These are phyloP conservation scores for Suillus decipiens DNA, from an alignment of 768 basidiomycete genomes.

Conservation along the genomic window DNA sequence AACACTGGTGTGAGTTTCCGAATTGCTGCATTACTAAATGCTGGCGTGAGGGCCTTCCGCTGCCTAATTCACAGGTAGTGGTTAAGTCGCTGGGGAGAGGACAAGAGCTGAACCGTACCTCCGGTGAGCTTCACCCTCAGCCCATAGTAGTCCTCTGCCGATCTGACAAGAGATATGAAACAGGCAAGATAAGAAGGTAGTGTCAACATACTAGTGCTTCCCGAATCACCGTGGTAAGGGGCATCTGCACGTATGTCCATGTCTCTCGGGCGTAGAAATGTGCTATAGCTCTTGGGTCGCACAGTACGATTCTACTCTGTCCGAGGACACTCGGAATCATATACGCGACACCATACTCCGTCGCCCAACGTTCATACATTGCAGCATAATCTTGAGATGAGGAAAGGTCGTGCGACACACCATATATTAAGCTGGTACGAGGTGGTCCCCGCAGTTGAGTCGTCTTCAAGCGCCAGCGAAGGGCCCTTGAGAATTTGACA, in stretches of 20 bases:
- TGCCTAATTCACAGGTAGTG: slow-evolving; percentile 22
- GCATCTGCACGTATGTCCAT: slow-evolving; percentile 46
- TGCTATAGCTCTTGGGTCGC: slow-evolving; percentile 50
- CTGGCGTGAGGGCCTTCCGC: slow-evolving; percentile 41
- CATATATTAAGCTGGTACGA: slow-evolving; percentile 20
- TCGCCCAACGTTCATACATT: slow-evolving; percentile 25
- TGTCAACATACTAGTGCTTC: slow-evolving; percentile 20
- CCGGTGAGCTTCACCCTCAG: slow-evolving; percentile 44
- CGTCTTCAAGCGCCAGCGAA: slow-evolving; percentile 10
- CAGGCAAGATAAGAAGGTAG: neutral
- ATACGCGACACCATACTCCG: slow-evolving; percentile 23
- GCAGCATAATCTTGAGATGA: slow-evolving; percentile 5
- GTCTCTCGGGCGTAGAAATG: slow-evolving; percentile 55
- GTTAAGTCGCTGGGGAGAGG: slow-evolving; percentile 25
- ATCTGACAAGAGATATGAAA: slow-evolving; percentile 4
- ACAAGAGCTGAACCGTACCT: slow-evolving; percentile 30
- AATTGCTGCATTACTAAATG: slow-evolving; percentile 44
- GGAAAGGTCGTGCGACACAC: slow-evolving; percentile 14
- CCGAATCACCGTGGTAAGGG: slow-evolving; percentile 32
- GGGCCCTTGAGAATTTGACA: neutral
- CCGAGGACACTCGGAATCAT: slow-evolving; percentile 20
- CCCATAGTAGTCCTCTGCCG: slow-evolving; percentile 33
- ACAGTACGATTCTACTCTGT: slow-evolving; percentile 17
- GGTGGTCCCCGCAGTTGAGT: slow-evolving; percentile 24
- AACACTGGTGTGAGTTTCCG: slow-evolving; percentile 38